Evolutionary conservation across 2,329 filamentous ascomycete species (phyloP), one percentile per base, ranked within the genome.

Genomic region (Coniochaeta hoffmannii): DNA sequence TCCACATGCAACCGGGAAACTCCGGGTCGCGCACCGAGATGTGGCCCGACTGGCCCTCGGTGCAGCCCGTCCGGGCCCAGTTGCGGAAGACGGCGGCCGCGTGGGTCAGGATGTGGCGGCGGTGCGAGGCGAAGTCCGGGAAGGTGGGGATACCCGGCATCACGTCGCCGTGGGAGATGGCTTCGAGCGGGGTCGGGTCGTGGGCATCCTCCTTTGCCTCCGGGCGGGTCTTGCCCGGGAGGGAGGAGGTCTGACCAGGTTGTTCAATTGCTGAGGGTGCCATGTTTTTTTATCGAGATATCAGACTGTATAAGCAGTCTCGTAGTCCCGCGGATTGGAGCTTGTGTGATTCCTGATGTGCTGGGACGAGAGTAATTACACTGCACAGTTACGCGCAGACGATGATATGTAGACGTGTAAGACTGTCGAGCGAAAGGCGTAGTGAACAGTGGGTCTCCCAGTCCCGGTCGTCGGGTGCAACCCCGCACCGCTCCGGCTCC

Each of bases 21-120:
- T 87, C 83, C 0, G 86, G 85, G 64, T 89, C 86, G 12, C 85
- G 76, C 1, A 88, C 80, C 14, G 74, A 79, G 60, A 89, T 89
- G 69, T 89, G 85, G 4, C 70, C 70, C n/a, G 69, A 68, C 52
- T 86, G 85, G 58, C 85, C 85, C 69, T 88, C 85, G 0, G 78
- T 80, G 68, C 81, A 86, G 19, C 41, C 41, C 24, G 41, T 46
- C 41, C 22, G n/a, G 4, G 41, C 41, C 64, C 86, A 87, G 61
- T 83, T 76, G 17, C 85, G 80, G 69, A 88, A 88, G n/a, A 80
- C 81, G 12, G 80, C 79, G 49, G 85, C 83, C 77, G 87, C 87
- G 68, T 88, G 85, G 28, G 81, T 72, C 10, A 86, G 73, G 56
- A 83, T 82, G 74, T 86, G 87, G 63, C 76, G 75, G 19, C 87